Percentiles rank a stretch among this genome's conserved stretches.
These are phyloP conservation scores for Porpolomopsis calyptriformis DNA, from an alignment of 768 basidiomycete species.

Conservation along the genomic window DNA sequence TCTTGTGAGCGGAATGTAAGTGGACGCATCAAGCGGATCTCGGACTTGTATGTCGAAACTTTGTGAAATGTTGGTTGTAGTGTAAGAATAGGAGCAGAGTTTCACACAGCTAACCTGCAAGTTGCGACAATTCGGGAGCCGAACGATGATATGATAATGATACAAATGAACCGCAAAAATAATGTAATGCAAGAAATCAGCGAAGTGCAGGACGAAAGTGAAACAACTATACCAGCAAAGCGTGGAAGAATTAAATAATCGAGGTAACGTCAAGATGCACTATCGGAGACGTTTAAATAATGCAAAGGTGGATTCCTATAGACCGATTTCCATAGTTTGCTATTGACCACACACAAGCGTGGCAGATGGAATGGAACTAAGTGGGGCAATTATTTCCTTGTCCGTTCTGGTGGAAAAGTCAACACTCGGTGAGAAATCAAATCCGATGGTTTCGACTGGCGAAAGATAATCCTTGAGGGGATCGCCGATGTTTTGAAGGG, in stretches of 20 bases:
- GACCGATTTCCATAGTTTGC: not conserved
- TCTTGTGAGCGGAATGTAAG: conserved; percentile 8
- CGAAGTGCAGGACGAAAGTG: not conserved
- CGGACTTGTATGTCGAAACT: not conserved
- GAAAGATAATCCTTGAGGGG: not conserved
- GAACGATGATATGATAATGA: not conserved
- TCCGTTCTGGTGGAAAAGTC: not conserved
- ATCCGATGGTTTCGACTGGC: not conserved
- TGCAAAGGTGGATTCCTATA: not conserved
- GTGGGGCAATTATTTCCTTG: not conserved
- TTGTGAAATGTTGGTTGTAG: not conserved
- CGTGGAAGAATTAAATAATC: not conserved
- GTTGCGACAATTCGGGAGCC: too few relatives aligned
- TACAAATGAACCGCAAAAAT: not conserved
- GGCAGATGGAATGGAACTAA: not conserved
- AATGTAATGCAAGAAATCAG: not conserved
- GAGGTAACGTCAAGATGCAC: conserved; percentile 13
- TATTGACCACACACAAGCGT: not conserved
- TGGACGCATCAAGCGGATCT: too few relatives aligned
- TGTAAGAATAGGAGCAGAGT: too few relatives aligned
- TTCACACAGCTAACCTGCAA: too few relatives aligned
- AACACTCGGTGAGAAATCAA: not conserved
- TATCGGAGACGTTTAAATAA: conserved; percentile 12
- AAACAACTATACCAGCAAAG: not conserved
- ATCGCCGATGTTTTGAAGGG: not conserved